Evolutionary conservation across 1,284 basidiomycete genomes (phyloP).

Genomic region (Grifola frondosa): DNA sequence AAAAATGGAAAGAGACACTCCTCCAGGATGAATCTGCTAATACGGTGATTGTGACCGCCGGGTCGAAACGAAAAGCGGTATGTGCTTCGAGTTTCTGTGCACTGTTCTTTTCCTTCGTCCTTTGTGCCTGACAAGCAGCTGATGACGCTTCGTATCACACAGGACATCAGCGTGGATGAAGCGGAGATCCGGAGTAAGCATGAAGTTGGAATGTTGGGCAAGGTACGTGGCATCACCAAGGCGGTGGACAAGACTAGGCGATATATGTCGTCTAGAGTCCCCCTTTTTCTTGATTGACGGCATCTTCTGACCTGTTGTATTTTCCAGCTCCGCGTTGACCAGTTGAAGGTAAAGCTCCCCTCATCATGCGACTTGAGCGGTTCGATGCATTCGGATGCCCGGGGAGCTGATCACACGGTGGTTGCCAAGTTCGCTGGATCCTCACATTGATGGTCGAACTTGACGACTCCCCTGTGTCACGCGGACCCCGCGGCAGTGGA

Average conservation of each 20-base stretch:
- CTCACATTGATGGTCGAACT: too few species aligned
- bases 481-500: too few species aligned
- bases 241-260: too few species aligned
- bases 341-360: slow-evolving; percentile 58
- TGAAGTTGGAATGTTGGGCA: slow-evolving; percentile 56
- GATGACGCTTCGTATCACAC: slow-evolving; percentile 6
- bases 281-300: slow-evolving; percentile 10
- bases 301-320: slow-evolving; percentile 15
- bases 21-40: slow-evolving; percentile 64
- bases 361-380: slow-evolving; percentile 13
- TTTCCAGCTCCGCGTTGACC: slow-evolving; percentile 71
- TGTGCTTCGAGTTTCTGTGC: slow-evolving; percentile 26
- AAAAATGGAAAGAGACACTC: slow-evolving; percentile 72
- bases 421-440: neutral
- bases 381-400: neutral
- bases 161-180: slow-evolving; percentile 63
- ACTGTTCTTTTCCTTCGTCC: too few species aligned
- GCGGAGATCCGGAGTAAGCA: slow-evolving; percentile 68
- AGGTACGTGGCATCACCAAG: slow-evolving; percentile 45
- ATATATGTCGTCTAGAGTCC: too few species aligned
- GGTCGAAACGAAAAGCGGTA: slow-evolving; percentile 71
- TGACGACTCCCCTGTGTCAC: too few species aligned
- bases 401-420: neutral
- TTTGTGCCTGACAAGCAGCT: slow-evolving; percentile 14
- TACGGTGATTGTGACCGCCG: slow-evolving; percentile 45